Evolutionary conservation across 2,329 filamentous ascomycete genomes (phyloP), one percentile per base, ranked within the genome.

Genomic region (Xylaria sp.): DNA sequence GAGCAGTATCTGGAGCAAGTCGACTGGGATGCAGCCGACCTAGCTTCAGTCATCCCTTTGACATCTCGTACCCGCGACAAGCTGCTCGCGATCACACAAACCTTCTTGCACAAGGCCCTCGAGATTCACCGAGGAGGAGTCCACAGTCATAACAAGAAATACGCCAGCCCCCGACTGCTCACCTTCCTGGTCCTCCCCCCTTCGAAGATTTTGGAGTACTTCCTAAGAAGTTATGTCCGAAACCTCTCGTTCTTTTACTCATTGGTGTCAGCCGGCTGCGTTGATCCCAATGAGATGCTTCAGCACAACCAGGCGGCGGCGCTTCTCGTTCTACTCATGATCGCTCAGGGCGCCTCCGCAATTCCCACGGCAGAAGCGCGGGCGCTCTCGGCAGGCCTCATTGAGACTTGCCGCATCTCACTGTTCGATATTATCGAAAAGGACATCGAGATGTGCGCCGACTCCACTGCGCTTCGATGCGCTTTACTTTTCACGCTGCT

Each of bases 341-440:
- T 90, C 50, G 86, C 87, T 1, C 85, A 88, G 63, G 87, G 87
- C 16, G 86, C 87, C 8, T 83, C 85, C 52, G 79, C 81, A n/a
- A 83, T 88, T 46, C 83, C 85, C 2, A 85, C 82, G 38, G 75
- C 82, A 1, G 86, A 89, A 70, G 86, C 86, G 1, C 77, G 85
- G 39, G 85, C 82, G 67, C 74, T 90, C 11, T 84, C 86, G 4
- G 83, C 84, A 1, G 87, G 87, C 0, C 72, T 90, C 51, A 86
- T 84, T 0, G 87, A 90, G 70, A 88, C 85, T 2, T 89, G 87
- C 66, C 84, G 87, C 39, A 88, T 90, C 61, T 88, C 85, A 1
- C 76, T 90, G 9, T 89, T 88, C 64, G 86, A 90, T 63, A 80
- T 87, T 5, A 87, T 89, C 47, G 87, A 90, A 71, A 88, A 86